A percentile compares a stretch with the other conserved stretches of the same genome.
These are phyloP conservation scores for Colletotrichum navitas DNA, from an alignment of 2,329 filamentous ascomycete genomes.

Conservation along the genomic window DNA sequence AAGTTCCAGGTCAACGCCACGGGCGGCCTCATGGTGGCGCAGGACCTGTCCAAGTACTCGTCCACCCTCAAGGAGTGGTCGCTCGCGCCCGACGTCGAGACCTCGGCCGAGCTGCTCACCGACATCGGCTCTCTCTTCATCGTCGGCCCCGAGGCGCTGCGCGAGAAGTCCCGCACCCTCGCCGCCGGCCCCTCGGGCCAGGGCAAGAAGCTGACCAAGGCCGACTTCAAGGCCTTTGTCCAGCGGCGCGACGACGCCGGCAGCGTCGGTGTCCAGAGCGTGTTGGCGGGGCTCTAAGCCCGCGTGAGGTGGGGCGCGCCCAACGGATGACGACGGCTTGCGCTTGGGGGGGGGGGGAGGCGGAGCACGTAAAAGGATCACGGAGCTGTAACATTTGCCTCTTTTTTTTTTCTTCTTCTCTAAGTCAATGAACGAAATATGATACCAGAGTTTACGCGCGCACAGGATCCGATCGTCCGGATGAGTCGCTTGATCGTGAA, in stretches of 20 bases:
- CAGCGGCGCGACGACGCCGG: conserved; percentile 86
- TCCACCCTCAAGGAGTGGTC: conserved; percentile 88
- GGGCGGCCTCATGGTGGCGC: conserved; percentile 93
- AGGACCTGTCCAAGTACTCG: conserved; percentile 95
- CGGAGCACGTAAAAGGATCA: neutral
- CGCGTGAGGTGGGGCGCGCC: neutral
- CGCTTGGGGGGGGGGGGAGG: too few relatives aligned
- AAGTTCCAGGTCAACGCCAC: conserved; percentile 94
- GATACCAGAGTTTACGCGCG: conserved; percentile 28
- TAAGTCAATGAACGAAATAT: conserved; percentile 31
- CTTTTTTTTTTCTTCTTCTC: neutral
- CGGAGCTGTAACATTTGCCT: neutral
- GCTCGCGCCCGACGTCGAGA: conserved; percentile 75
- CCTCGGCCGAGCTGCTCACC: conserved; percentile 84
- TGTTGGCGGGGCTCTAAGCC: conserved; percentile 74
- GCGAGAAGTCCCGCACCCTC: conserved; percentile 76
- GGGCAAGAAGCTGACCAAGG: conserved; percentile 71
- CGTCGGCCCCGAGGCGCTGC: conserved; percentile 83
- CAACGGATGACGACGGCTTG: neutral
- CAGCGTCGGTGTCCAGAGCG: conserved; percentile 84
- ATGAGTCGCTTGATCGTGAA: neutral
- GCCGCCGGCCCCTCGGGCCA: conserved; percentile 56
- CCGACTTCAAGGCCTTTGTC: conserved; percentile 86
- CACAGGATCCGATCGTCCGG: neutral
- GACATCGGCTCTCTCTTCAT: conserved; percentile 98